Percentiles rank a stretch among this genome's conserved stretches.
Conservation (phyloP, 805 yeast species). For the Cyberlindnera subsufficiens region DNA sequence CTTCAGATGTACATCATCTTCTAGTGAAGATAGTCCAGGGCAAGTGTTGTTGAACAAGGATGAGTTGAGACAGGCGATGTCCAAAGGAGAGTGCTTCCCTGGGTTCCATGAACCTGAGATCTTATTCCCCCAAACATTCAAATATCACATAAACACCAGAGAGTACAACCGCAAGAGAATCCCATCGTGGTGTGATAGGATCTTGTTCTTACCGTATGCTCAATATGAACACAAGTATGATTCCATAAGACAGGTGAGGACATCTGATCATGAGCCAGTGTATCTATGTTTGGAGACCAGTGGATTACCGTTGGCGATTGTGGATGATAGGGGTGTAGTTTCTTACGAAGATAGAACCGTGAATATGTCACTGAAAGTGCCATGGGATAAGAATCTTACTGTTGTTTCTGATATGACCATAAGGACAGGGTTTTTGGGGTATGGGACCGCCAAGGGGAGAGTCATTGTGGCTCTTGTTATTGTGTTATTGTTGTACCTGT, state of each 20-base stretch:
- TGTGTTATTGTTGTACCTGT: neutral
- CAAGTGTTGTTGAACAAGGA: slow-evolving; percentile 26
- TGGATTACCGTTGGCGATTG: neutral
- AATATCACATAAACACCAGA: slow-evolving; percentile 45
- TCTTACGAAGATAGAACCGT: neutral
- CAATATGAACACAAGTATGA: slow-evolving; percentile 37
- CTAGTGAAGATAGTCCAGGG: slow-evolving; percentile 7
- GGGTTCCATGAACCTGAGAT: slow-evolving; percentile 68
- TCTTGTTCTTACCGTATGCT: slow-evolving; percentile 48
- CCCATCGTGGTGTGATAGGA: slow-evolving; percentile 92
- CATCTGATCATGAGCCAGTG: slow-evolving; percentile 84
- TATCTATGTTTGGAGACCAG: slow-evolving; percentile 33
- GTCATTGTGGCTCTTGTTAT: neutral
- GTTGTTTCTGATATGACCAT: neutral
- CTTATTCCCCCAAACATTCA: slow-evolving; percentile 75
- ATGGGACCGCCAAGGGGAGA: neutral
- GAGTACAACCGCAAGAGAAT: slow-evolving; percentile 50
- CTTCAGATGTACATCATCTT: slow-evolving; percentile 45
- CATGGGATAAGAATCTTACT: neutral
- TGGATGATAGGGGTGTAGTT: neutral
- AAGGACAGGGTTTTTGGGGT: neutral
- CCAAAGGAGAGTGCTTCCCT: slow-evolving; percentile 40
- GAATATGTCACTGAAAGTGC: neutral
- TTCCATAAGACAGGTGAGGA: slow-evolving; percentile 39
- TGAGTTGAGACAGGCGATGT: slow-evolving; percentile 27